These are phyloP conservation scores for Botryosphaeria dothidea DNA, from an alignment of 2,329 filamentous ascomycete genomes.

Conservation along the genomic window DNA sequence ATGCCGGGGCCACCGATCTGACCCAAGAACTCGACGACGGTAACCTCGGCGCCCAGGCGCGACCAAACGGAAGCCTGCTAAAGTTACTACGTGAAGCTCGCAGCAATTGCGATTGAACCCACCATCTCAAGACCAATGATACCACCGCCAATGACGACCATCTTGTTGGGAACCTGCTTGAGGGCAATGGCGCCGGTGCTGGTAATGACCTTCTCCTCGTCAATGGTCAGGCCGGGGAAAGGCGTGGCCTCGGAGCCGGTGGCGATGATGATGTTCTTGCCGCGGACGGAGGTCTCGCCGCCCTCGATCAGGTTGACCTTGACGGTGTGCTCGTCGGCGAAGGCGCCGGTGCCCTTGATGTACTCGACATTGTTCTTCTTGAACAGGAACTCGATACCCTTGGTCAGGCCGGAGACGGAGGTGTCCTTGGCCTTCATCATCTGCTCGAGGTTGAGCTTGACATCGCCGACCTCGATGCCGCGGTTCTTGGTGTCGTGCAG, in stretches of 20 bases:
- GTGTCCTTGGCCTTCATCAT: conserved; percentile 99
- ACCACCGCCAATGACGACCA: conserved; percentile 96
- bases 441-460: conserved; percentile 90
- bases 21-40: conserved; percentile 92
- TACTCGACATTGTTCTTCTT: conserved; percentile 99
- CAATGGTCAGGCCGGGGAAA: conserved; percentile 92
- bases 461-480: conserved; percentile 95
- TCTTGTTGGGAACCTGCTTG: conserved; percentile 88
- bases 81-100: conserved; percentile 25
- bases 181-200: conserved; percentile 93
- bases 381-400: conserved; percentile 96
- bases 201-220: conserved; percentile 96
- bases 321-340: conserved; percentile 86
- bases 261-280: conserved; percentile 97
- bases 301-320: conserved; percentile 89
- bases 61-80: conserved; percentile 85
- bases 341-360: conserved; percentile 87
- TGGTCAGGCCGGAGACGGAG: conserved; percentile 84
- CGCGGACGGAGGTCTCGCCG: conserved; percentile 81
- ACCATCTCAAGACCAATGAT: conserved; percentile 99
- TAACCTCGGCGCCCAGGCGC: conserved; percentile 88
- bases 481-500: conserved; percentile 96
- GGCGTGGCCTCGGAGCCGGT: conserved; percentile 94
- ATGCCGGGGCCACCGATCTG: conserved; percentile 98
- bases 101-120: conserved; percentile 31